These are phyloP conservation scores for Mycena alexandri DNA, from an alignment of 768 basidiomycete species.

Conservation along the genomic window DNA sequence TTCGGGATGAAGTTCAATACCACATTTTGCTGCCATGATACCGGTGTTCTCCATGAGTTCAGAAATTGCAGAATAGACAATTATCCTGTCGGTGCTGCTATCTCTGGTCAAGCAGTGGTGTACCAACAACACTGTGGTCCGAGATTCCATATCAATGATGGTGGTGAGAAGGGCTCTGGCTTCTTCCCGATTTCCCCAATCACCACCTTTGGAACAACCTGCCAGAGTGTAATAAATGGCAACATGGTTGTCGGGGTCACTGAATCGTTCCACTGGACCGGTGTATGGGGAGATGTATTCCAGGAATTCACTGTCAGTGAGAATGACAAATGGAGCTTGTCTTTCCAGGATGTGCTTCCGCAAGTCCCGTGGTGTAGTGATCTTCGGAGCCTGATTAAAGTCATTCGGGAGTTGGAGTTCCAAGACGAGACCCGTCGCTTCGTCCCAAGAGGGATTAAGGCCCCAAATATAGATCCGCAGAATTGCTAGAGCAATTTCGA, in stretches of 20 bases:
- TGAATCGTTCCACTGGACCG: slow-evolving; percentile 10
- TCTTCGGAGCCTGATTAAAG: neutral
- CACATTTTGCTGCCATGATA: too few species aligned
- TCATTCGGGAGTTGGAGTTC: neutral
- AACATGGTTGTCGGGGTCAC: too few species aligned
- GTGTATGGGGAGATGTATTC: slow-evolving; percentile 11
- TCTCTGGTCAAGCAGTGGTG: too few species aligned
- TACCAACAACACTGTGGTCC: neutral
- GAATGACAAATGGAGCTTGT: neutral
- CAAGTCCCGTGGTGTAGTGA: neutral
- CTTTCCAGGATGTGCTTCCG: too few species aligned
- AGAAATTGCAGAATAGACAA: too few species aligned
- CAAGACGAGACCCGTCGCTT: neutral
- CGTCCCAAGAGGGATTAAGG: neutral
- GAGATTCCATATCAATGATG: slow-evolving; percentile 16
- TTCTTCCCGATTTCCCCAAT: neutral
- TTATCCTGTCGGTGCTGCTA: too few species aligned
- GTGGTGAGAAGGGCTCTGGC: slow-evolving; percentile 9
- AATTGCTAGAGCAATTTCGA: neutral
- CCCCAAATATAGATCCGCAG: neutral
- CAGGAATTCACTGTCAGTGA: neutral
- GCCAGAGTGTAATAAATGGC: slow-evolving; percentile 18
- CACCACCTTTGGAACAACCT: neutral
- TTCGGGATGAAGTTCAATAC: too few species aligned
- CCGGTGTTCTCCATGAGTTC: too few species aligned